These are phyloP conservation scores for Penicillium decumbens DNA, from an alignment of 2,329 filamentous ascomycete species.

Conservation along the genomic window DNA sequence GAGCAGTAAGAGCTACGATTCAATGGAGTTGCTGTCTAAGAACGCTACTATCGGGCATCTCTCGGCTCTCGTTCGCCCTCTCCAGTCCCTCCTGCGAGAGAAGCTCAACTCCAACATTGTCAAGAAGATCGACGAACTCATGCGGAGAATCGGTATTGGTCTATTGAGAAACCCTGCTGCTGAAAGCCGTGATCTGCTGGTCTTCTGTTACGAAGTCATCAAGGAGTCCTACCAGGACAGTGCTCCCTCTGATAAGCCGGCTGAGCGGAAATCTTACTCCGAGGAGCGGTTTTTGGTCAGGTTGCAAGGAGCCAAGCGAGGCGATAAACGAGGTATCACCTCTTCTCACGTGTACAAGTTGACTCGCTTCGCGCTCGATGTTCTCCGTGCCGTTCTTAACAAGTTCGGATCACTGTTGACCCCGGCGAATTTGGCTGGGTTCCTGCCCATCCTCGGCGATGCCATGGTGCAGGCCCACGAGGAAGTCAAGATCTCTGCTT, in stretches of 20 bases:
- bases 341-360: slow-evolving; percentile 84
- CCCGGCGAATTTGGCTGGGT: slow-evolving; percentile 72
- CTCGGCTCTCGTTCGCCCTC: slow-evolving; percentile 68
- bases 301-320: slow-evolving; percentile 68
- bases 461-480: slow-evolving; percentile 78
- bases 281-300: slow-evolving; percentile 68
- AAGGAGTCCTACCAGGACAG: slow-evolving; percentile 73
- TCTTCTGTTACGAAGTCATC: slow-evolving; percentile 93
- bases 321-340: slow-evolving; percentile 64
- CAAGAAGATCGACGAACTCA: slow-evolving; percentile 83
- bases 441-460: slow-evolving; percentile 85
- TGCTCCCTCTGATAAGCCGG: slow-evolving; percentile 38
- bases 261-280: slow-evolving; percentile 23
- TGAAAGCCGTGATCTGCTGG: slow-evolving; percentile 72
- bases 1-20: slow-evolving; percentile 96
- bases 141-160: slow-evolving; percentile 77
- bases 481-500: slow-evolving; percentile 83
- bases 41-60: slow-evolving; percentile 72
- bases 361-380: slow-evolving; percentile 78
- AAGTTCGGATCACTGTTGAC: slow-evolving; percentile 80
- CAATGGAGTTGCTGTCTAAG: slow-evolving; percentile 86
- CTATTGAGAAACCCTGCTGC: slow-evolving; percentile 76
- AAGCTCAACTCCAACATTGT: slow-evolving; percentile 78
- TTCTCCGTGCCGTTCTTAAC: slow-evolving; percentile 77
- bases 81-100: slow-evolving; percentile 74